Evolutionary conservation across 2,329 filamentous ascomycete species (phyloP), one percentile per base, ranked within the genome.

Genomic region (Tetracladium maxilliforme): DNA sequence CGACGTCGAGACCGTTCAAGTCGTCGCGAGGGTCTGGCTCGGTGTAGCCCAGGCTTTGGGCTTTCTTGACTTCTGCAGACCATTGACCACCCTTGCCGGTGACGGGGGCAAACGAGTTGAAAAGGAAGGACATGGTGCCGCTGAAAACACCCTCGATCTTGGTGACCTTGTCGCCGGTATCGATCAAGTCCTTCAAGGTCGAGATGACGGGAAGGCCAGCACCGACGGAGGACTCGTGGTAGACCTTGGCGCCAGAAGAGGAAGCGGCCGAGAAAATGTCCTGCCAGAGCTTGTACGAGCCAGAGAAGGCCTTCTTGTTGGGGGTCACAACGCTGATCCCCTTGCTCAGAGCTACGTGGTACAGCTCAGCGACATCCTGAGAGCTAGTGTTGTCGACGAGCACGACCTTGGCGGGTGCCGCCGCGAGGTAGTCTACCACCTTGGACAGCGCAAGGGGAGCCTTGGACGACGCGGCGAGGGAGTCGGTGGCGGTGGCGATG

Each of bases 231-330:
- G 82, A 86, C 56, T 98, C 90, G 50, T 98, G 90, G 63, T 90
- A 95, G 31, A 95, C 64, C 45, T 83, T 79, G 21, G 86, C 81
- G 21, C 77, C 78, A 2, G 68, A 69, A 16, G 65, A 61, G 23
- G 66, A 61, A 2, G 84, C 76, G 2, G 81, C 66, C 4, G 60
- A 55, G 51, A 92, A 92, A 45, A 98, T 94, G 34, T 79, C 70
- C 43, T 81, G 68, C 86, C 87, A 98, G 28, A 93, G 60, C 39
- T 71, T 61, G 42, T 81, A 73, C 22, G 70, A 72, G 30, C 79
- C 74, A 0, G 83, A 92, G 55, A 98, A 98, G 10, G 80, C 87
- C 56, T 98, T 98, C 63, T 98, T 98, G 64, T 95, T 98, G 21
- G 90, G 86, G 1, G 90, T 98, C 15, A 95, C 82, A 40, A 98